These are phyloP conservation scores for Nakazawaea molendinolei DNA, from an alignment of 805 yeast genomes.

Conservation along the genomic window DNA sequence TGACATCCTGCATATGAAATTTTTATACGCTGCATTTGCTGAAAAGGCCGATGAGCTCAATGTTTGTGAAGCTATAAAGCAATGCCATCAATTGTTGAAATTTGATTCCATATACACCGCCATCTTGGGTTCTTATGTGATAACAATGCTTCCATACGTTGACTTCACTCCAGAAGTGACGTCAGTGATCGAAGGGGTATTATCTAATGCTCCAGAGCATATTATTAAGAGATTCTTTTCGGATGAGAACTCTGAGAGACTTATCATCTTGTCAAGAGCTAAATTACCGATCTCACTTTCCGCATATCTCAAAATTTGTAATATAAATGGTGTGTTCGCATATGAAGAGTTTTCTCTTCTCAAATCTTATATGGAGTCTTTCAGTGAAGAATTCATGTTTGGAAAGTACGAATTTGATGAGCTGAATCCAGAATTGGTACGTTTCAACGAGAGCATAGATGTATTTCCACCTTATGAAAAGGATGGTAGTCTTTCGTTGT, in stretches of 20 bases:
- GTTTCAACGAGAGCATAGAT: constrained; percentile 33
- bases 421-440: constrained; percentile 42
- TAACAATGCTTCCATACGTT: constrained; percentile 42
- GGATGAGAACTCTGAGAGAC: constrained; percentile 34
- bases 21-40: constrained; percentile 29
- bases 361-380: constrained; percentile 52
- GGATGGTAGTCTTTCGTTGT: constrained; percentile 35
- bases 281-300: constrained; percentile 64
- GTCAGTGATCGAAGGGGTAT: constrained; percentile 32
- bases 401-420: constrained; percentile 41
- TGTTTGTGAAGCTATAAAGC: constrained; percentile 39
- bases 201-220: constrained; percentile 38
- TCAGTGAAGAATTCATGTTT: constrained; percentile 32
- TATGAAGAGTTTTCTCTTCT: constrained; percentile 51
- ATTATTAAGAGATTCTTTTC: constrained; percentile 39
- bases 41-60: constrained; percentile 30
- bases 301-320: constrained; percentile 54
- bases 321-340: constrained; percentile 64
- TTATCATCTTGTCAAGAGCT: constrained; percentile 52
- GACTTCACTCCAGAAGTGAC: constrained; percentile 40
- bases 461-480: constrained; percentile 46
- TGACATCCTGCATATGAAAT: constrained; percentile 9
- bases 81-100: constrained; percentile 33
- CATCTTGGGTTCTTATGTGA: constrained; percentile 36
- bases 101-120: constrained; percentile 48